A percentile compares a stretch with the other conserved stretches of the same genome.
Conservation (phyloP, 345 rosid genomes). For the Camelina hispida region DNA sequence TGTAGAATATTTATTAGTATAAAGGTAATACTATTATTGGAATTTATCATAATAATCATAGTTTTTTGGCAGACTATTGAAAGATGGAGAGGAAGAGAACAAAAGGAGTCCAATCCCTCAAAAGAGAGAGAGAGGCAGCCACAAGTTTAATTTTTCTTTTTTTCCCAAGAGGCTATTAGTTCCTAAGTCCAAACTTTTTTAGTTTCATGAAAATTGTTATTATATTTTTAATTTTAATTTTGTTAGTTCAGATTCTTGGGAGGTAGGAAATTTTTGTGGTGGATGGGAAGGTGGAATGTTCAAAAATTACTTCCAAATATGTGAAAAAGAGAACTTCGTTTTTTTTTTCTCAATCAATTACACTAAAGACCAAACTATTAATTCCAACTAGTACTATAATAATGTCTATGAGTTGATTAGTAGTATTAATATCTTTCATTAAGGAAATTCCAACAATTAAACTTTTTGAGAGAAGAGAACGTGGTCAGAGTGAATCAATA, state of each 20-base stretch:
- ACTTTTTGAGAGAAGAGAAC: not conserved
- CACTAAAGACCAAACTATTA: not conserved
- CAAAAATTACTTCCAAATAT: not conserved
- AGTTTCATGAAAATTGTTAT: constrained; percentile 30
- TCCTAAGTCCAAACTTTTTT: constrained; percentile 10
- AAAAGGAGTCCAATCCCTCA: constrained; percentile 36
- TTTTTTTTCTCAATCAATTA: not conserved
- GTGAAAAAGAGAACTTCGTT: not conserved
- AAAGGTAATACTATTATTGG: not conserved
- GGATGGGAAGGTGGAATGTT: constrained; percentile 1
- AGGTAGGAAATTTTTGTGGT: constrained; percentile 25
- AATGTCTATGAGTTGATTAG: not conserved
- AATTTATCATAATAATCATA: not conserved
- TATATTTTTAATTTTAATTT: constrained; percentile 18
- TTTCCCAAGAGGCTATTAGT: not conserved
- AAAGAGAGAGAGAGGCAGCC: constrained; percentile 8
- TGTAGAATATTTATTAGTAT: not conserved
- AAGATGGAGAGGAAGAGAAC: constrained; percentile 29
- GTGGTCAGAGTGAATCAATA: constrained; percentile 11
- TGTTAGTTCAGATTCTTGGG: constrained; percentile 30
- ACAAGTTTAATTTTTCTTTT: not conserved
- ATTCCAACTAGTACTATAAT: not conserved
- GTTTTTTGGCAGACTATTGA: constrained; percentile 44
- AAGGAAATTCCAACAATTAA: not conserved
- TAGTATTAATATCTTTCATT: not conserved